Evolutionary conservation across 2,329 filamentous ascomycete species (phyloP), one percentile per base, ranked within the genome.

Genomic region (Ceratocystis cacaofunesta): DNA sequence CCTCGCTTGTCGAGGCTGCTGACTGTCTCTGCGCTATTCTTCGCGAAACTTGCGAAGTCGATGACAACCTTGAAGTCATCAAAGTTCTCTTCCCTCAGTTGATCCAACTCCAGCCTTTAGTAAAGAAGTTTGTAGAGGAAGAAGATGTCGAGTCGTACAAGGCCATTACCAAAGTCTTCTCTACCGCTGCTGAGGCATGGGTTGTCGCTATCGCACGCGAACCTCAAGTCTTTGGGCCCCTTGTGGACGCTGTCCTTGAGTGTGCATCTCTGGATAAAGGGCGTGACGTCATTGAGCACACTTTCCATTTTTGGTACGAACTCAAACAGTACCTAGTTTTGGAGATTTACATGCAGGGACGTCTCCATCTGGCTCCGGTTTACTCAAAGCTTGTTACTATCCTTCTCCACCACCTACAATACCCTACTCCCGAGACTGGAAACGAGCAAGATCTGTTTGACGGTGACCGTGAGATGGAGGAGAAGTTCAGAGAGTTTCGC

Each of bases 301-400:
- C 95, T 0, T 99, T 99, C 76, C 85, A 85, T 70, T 97, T 99
- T 77, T 99, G 94, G 94, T 97, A 95, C 73, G 94, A 99, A 73
- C 82, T 99, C 60, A 99, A 99, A 79, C 91, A 96, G 74, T 96
- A 95, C 73, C 80, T 99, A 61, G 91, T 92, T 1, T 76, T 99
- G 64, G 92, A 97, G 44, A 87, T 87, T 70, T 99, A 96, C 73
- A 88, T 89, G 63, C 83, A 91, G 71, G 88, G 92, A 50, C 85
- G 92, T 63, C 75, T 90, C 69, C 82, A 88, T 70, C 83, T 90
- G 65, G 80, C 89, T 44, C 89, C 95, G 69, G 78, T 96, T 60
- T 99, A 90, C 75, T 89, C 90, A 1, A 88, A 88, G 72, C 80
- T 99, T 48, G 92, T 99, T 67, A 92, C 97, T 72, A 86, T 97